Evolutionary conservation across 169 alveolate species (phyloP).

Genomic region (Plasmodium gonderi): DNA sequence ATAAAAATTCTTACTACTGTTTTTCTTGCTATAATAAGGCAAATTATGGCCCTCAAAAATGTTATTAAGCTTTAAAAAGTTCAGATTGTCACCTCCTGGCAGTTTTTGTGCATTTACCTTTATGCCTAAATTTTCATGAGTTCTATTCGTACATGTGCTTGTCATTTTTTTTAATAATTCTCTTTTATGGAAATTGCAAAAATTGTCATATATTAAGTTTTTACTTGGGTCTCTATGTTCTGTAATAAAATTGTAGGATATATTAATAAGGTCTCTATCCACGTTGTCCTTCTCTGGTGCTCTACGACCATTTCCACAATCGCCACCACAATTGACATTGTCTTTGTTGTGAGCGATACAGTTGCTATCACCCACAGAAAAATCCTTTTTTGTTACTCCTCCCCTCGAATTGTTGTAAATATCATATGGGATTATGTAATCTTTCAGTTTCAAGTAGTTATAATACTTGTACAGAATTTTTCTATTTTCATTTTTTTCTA

Average conservation of each 20-base stretch:
- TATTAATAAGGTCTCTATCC: neutral
- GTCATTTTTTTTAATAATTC: neutral
- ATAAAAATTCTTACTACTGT: slow-evolving; percentile 4
- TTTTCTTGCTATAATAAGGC: neutral
- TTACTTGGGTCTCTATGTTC: slow-evolving; percentile 31
- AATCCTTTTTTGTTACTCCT: neutral
- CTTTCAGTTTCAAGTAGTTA: slow-evolving; percentile 40
- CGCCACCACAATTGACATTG: neutral
- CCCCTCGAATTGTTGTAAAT: slow-evolving; percentile 6
- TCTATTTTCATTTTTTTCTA: neutral
- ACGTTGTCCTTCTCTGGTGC: neutral
- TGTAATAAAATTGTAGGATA: slow-evolving; percentile 30
- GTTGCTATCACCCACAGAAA: neutral
- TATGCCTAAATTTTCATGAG: neutral
- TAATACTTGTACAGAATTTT: slow-evolving; percentile 16
- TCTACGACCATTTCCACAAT: neutral
- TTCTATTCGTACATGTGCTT: neutral
- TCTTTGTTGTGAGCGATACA: neutral
- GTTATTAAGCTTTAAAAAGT: neutral
- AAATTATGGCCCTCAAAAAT: neutral
- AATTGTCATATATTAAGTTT: slow-evolving; percentile 7
- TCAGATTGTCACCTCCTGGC: neutral
- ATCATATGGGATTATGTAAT: slow-evolving; percentile 43
- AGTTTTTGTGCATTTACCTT: neutral
- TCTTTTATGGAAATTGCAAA: slow-evolving; percentile 29